These are phyloP conservation scores for Bryoglossum gracile DNA, from an alignment of 495 filamentous ascomycete species.

Conservation along the genomic window DNA sequence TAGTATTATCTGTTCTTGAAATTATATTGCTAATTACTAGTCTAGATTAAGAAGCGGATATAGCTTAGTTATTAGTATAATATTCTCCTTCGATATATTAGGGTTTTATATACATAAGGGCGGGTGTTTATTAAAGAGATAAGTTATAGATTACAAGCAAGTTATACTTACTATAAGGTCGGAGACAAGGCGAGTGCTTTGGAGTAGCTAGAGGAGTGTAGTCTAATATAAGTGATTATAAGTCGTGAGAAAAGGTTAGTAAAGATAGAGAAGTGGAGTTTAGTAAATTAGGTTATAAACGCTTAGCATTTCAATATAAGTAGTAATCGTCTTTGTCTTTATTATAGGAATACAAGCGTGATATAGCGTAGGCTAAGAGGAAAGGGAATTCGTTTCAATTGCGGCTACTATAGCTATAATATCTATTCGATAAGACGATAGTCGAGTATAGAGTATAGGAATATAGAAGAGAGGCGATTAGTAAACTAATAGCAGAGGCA, in stretches of 20 bases:
- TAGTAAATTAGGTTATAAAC: conserved; percentile 88
- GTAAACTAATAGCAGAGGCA: conserved; percentile 78
- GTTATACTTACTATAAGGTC: conserved; percentile 58
- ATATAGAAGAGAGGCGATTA: conserved; percentile 92
- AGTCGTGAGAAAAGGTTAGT: conserved; percentile 94
- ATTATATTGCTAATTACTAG: conserved; percentile 89
- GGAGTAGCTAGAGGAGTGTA: conserved; percentile 95
- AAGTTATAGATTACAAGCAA: conserved; percentile 85
- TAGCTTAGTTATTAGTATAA: conserved; percentile 23
- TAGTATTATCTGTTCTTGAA: conserved; percentile 73
- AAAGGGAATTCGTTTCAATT: conserved; percentile 59
- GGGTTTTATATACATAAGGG: conserved; percentile 87
- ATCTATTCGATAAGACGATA: conserved; percentile 54
- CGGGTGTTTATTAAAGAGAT: conserved; percentile 76
- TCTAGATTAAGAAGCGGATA: conserved; percentile 45
- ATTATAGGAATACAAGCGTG: conserved; percentile 83
- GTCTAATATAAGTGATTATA: conserved; percentile 90
- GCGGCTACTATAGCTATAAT: conserved; percentile 49
- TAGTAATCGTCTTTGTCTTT: conserved; percentile 74
- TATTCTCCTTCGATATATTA: conserved; percentile 50
- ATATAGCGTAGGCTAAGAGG: conserved; percentile 87
- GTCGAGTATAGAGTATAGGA: conserved; percentile 72
- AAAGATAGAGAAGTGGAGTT: conserved; percentile 93
- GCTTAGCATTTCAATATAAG: conserved; percentile 65
- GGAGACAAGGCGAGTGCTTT: conserved; percentile 86